Conservation (phyloP, 1,139 yeast genomes). For the Nematodospora anomalae region DNA sequence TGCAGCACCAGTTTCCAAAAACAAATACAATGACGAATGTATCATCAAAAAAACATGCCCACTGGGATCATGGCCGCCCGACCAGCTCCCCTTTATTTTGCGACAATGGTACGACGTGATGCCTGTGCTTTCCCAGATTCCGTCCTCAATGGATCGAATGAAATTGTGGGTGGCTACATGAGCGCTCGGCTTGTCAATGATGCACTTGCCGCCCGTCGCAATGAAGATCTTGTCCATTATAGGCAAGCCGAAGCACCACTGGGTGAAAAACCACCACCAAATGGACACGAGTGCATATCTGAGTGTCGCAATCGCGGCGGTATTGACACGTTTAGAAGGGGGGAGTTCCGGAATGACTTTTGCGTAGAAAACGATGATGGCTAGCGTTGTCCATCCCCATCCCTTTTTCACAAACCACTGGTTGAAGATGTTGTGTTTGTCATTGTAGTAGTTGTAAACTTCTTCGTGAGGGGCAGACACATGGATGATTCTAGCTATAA, state of each 20-base stretch:
- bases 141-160: slow-evolving; percentile 9
- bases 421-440: slow-evolving; percentile 67
- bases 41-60: slow-evolving; percentile 87
- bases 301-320: slow-evolving; percentile 24
- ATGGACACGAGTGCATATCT: slow-evolving; percentile 55
- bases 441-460: slow-evolving; percentile 56
- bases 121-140: slow-evolving; percentile 19
- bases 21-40: slow-evolving; percentile 67
- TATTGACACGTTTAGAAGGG: slow-evolving; percentile 1
- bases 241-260: slow-evolving; percentile 87
- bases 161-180: neutral
- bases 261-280: slow-evolving; percentile 85
- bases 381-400: slow-evolving; percentile 85
- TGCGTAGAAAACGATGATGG: slow-evolving; percentile 30
- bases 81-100: slow-evolving; percentile 68
- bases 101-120: slow-evolving; percentile 59
- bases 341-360: slow-evolving; percentile 8
- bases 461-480: slow-evolving; percentile 35
- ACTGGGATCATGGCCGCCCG: slow-evolving; percentile 94
- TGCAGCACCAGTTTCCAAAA: slow-evolving; percentile 63
- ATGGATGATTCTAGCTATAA: slow-evolving; percentile 36
- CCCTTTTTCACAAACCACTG: slow-evolving; percentile 79
- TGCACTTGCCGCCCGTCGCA: slow-evolving; percentile 81
- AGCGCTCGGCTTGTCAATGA: slow-evolving; percentile 15
- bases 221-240: slow-evolving; percentile 84